Evolutionary conservation across 139 green algal species (phyloP).

Genomic region (Chlorella sp.): DNA sequence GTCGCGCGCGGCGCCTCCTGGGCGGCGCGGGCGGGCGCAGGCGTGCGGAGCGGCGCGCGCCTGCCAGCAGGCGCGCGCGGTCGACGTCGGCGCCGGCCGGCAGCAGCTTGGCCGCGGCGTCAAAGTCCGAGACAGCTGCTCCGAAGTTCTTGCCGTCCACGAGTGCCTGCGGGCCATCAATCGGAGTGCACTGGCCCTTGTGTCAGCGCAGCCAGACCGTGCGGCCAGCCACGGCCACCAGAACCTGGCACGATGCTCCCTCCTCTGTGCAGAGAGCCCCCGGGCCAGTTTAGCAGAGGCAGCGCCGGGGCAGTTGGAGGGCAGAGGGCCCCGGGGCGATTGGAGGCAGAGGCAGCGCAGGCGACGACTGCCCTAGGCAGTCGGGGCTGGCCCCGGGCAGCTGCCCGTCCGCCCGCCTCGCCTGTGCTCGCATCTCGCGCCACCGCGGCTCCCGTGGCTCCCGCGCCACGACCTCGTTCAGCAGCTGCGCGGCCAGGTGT

Average conservation of each 20-base stretch:
- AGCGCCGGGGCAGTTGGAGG: no score
- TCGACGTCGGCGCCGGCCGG: background rate
- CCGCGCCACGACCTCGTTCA: conserved; percentile 46
- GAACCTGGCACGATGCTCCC: background rate
- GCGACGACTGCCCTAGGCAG: background rate
- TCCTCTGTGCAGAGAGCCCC: background rate
- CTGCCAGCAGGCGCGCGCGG: conserved; percentile 56
- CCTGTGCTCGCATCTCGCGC: conserved; percentile 72
- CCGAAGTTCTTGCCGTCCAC: conserved; percentile 84
- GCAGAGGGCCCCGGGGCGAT: background rate
- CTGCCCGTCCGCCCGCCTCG: background rate
- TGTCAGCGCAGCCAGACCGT: background rate
- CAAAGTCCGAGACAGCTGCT: conserved; percentile 69
- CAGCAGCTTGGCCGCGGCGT: conserved; percentile 37
- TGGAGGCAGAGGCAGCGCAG: background rate
- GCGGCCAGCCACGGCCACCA: no score
- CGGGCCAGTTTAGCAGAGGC: background rate
- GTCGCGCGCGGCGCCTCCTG: no score
- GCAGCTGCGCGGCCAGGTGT: no score
- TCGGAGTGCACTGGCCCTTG: background rate
- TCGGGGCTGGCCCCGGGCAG: background rate
- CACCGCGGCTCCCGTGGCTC: conserved; percentile 42
- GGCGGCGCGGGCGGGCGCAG: no score
- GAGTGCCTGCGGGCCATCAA: conserved; percentile 49
- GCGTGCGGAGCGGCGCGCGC: no score